phyloP scores from a whole-genome alignment of 192 early-diverging fungal genomes.

The Podila clonocystis region DNA sequence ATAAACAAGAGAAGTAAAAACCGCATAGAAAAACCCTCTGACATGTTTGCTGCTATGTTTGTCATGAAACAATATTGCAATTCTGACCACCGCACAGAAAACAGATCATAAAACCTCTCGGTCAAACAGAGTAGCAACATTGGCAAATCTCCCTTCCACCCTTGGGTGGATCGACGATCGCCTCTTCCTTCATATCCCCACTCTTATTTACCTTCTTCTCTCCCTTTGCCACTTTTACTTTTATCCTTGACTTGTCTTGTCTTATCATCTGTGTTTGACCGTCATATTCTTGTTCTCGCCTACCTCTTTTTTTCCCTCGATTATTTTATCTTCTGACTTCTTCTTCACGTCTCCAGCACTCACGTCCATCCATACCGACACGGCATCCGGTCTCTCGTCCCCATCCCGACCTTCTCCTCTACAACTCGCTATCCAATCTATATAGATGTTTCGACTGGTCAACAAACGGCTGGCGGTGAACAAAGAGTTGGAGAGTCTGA shows the following conservation, averaged over 20 bases:
- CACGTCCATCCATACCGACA: neutral
- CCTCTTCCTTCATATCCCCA: no score
- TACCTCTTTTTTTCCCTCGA: neutral
- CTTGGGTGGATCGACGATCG: no score
- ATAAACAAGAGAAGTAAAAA: no score
- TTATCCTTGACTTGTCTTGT: neutral
- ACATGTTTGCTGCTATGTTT: no score
- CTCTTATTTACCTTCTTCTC: no score
- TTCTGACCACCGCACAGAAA: no score
- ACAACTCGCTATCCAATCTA: neutral
- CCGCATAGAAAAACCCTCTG: no score
- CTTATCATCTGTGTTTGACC: neutral
- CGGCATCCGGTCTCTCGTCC: neutral
- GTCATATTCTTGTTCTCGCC: neutral
- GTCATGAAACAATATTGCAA: no score
- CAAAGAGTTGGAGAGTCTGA: conserved; percentile 30
- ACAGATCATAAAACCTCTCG: no score
- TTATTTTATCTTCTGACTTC: neutral
- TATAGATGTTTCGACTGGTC: conserved; percentile 44
- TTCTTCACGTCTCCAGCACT: no score
- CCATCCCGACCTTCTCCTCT: neutral
- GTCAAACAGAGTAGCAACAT: no score
- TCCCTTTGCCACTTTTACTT: neutral
- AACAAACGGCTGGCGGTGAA: conserved; percentile 38
- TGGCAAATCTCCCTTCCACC: no score